Conservation (phyloP, 805 yeast genomes). For the Saccharomycopsis microspora region DNA sequence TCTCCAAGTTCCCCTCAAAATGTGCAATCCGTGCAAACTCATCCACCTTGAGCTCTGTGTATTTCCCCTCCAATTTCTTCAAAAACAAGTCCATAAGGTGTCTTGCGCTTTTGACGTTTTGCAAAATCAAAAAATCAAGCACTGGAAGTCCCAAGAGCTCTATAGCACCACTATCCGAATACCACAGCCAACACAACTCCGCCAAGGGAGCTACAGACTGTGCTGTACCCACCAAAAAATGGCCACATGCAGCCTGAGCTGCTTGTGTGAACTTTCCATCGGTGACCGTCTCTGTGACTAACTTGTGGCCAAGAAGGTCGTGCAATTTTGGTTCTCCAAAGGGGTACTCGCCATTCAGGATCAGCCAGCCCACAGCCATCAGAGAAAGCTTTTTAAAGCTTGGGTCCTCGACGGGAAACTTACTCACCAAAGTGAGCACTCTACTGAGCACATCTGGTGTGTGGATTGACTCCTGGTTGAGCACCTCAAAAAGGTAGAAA, state of each 20-base stretch:
- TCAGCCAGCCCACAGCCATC: conserved; percentile 50
- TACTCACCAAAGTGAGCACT: conserved; percentile 29
- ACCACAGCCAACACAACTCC: conserved; percentile 37
- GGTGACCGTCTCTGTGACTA: conserved; percentile 21
- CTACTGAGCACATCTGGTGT: conserved; percentile 21
- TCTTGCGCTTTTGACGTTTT: conserved; percentile 25
- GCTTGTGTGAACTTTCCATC: not conserved
- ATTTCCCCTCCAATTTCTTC: conserved; percentile 18
- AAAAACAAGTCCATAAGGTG: conserved; percentile 27
- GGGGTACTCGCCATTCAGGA: conserved; percentile 28
- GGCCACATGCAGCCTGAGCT: conserved; percentile 44
- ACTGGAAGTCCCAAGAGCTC: conserved; percentile 6
- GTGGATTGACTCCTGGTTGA: conserved; percentile 24
- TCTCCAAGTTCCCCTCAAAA: conserved; percentile 22
- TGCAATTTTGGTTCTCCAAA: conserved; percentile 73
- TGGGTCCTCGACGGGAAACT: conserved; percentile 41
- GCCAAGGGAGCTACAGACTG: conserved; percentile 25
- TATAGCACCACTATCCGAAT: conserved; percentile 19
- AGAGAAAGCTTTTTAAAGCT: conserved; percentile 57
- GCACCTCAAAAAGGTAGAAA: conserved; percentile 60
- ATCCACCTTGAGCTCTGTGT: conserved; percentile 16
- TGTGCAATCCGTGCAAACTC: conserved; percentile 26
- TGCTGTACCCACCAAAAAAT: conserved; percentile 54
- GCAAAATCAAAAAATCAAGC: conserved; percentile 20
- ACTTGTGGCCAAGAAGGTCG: conserved; percentile 63